phyloP scores from a whole-genome alignment of 345 rosid species.

The Fremontodendron californicum region DNA sequence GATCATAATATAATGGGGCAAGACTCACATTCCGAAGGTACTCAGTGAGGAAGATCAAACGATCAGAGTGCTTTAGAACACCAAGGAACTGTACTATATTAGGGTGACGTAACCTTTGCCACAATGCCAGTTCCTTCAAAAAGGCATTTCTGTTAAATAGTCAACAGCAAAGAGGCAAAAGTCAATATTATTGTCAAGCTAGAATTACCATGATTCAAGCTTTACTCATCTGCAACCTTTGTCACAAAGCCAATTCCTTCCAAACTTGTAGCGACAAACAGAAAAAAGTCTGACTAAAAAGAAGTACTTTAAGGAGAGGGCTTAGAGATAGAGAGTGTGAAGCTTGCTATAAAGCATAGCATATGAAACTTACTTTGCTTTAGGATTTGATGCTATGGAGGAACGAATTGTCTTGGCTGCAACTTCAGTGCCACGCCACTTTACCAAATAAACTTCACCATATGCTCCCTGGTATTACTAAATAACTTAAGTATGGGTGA shows the following conservation, averaged over 20 bases:
- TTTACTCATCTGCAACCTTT: background rate
- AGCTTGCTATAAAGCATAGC: background rate
- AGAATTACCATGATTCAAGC: background rate
- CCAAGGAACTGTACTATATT: conserved; percentile 75
- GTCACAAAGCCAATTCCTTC: background rate
- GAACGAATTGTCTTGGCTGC: conserved; percentile 69
- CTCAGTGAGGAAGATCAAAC: conserved; percentile 57
- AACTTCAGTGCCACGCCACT: conserved; percentile 65
- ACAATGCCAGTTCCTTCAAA: conserved; percentile 54
- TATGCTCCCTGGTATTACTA: conserved; percentile 43
- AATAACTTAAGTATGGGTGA: conserved; percentile 6
- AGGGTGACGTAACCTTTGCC: conserved; percentile 67
- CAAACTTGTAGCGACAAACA: background rate
- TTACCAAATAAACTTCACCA: conserved; percentile 60
- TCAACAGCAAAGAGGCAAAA: conserved; percentile 6
- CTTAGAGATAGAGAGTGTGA: background rate
- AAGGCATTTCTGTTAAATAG: conserved; percentile 36
- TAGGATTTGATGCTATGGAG: conserved; percentile 57
- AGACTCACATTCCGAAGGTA: conserved; percentile 56
- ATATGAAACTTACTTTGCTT: conserved; percentile 46
- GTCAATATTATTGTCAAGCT: background rate
- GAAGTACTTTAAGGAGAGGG: background rate
- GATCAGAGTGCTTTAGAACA: conserved; percentile 51
- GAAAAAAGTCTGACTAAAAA: background rate
- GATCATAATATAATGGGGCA: background rate